Evolutionary conservation across 768 basidiomycete genomes (phyloP).

Genomic region (Tricholoma hemisulphureum): DNA sequence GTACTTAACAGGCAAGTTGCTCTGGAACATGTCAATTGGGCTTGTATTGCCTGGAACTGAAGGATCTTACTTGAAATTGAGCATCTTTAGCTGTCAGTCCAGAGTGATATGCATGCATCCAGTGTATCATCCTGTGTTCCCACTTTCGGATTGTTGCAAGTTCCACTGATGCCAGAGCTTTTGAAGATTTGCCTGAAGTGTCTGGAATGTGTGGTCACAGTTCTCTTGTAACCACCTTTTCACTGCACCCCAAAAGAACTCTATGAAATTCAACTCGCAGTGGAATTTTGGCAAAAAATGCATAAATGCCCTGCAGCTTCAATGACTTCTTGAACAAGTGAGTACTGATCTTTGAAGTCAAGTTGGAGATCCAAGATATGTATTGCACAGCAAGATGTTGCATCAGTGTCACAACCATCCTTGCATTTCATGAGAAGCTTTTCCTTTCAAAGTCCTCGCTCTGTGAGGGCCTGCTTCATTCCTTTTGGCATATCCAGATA

Average conservation of each 20-base stretch:
- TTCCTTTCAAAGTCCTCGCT: conserved; percentile 11
- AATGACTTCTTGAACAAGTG: too few relatives aligned
- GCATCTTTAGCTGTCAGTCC: conserved; percentile 26
- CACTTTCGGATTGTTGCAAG: too few relatives aligned
- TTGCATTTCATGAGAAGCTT: conserved; percentile 18
- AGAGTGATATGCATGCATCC: conserved; percentile 28
- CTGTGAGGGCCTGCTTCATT: conserved; percentile 14
- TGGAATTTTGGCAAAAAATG: too few relatives aligned
- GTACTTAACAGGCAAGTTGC: neutral
- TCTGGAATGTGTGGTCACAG: too few relatives aligned
- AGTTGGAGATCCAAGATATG: conserved; percentile 15
- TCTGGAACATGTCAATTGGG: conserved; percentile 22
- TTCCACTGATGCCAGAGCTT: conserved; percentile 7
- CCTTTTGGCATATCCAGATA: conserved; percentile 25
- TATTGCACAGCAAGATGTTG: conserved; percentile 15
- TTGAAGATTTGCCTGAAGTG: conserved; percentile 2
- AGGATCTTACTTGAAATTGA: conserved; percentile 22
- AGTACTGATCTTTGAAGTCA: conserved; percentile 19
- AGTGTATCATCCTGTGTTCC: conserved; percentile 26
- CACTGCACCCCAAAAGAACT: too few relatives aligned
- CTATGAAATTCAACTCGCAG: too few relatives aligned
- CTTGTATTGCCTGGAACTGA: conserved; percentile 27
- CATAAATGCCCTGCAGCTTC: too few relatives aligned
- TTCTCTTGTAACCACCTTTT: too few relatives aligned
- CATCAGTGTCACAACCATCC: conserved; percentile 2